Evolutionary conservation across 2,329 filamentous ascomycete genomes (phyloP).

Genomic region (Aspergillus sclerotialis): DNA sequence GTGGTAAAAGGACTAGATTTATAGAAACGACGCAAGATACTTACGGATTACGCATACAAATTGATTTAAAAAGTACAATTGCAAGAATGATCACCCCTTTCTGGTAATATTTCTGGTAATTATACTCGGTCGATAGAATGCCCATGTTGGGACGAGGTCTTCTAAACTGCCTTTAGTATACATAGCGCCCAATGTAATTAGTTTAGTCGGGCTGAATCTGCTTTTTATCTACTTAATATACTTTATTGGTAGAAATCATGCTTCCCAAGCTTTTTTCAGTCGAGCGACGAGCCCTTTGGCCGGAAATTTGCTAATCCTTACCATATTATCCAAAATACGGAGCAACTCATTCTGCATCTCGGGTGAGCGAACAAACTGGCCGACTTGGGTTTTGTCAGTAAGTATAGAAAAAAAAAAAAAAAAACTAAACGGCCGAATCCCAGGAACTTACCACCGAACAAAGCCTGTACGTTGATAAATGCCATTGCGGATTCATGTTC

Average conservation of each 20-base stretch:
- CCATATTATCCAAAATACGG: slow-evolving; percentile 7
- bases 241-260: slow-evolving; percentile 20
- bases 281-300: slow-evolving; percentile 6
- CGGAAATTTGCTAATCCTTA: slow-evolving; percentile 11
- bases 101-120: background rate
- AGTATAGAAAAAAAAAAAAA: too few species aligned
- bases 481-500: slow-evolving; percentile 12
- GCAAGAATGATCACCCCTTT: background rate
- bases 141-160: too few species aligned
- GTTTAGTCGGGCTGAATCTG: background rate
- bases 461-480: slow-evolving; percentile 15
- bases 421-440: too few species aligned
- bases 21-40: too few species aligned
- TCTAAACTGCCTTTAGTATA: background rate
- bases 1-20: too few species aligned
- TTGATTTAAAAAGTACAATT: too few species aligned
- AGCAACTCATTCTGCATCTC: slow-evolving; percentile 8
- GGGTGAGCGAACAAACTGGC: slow-evolving; percentile 9
- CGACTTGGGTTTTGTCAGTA: too few species aligned
- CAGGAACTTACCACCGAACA: too few species aligned
- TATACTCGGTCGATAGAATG: too few species aligned
- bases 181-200: background rate
- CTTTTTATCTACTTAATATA: too few species aligned
- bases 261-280: slow-evolving; percentile 7
- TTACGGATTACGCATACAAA: too few species aligned